Percentiles rank a stretch among this genome's conserved stretches.
Evolutionary conservation across 371 early-diverging fungal genomes (phyloP).

Genomic region (Mortierella sp.): DNA sequence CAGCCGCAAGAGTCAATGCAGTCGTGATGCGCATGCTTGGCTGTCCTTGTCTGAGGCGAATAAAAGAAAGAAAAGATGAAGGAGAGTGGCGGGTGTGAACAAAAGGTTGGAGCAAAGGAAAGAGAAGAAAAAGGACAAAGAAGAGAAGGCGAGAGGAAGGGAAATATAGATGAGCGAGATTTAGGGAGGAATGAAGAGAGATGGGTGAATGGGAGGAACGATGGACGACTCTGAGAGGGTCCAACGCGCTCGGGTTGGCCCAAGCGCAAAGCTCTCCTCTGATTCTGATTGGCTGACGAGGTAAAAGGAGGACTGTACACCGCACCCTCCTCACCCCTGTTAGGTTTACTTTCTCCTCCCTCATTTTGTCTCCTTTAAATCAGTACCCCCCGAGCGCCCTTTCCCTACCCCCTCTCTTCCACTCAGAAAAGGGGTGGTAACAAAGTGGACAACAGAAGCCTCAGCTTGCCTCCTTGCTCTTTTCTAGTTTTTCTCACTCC

Average conservation of each 20-base stretch:
- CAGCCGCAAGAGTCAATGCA: conserved; percentile 24
- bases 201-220: no score
- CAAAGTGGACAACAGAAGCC: no score
- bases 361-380: no score
- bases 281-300: not conserved
- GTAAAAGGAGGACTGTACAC: not conserved
- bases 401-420: no score
- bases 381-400: no score
- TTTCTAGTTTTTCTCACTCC: not conserved
- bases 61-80: not conserved
- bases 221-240: not conserved
- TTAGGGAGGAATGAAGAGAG: not conserved
- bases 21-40: conserved; percentile 20
- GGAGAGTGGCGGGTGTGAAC: not conserved
- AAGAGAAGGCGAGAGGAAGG: not conserved
- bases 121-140: not conserved
- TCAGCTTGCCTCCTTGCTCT: not conserved
- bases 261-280: no score
- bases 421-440: not conserved
- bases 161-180: not conserved
- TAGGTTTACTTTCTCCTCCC: not conserved
- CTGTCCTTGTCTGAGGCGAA: not conserved
- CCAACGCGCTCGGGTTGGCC: not conserved
- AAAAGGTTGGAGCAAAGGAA: not conserved
- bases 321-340: not conserved